phyloP scores from a whole-genome alignment of 78 protist genomes.

The Chrysochromulina parva region DNA sequence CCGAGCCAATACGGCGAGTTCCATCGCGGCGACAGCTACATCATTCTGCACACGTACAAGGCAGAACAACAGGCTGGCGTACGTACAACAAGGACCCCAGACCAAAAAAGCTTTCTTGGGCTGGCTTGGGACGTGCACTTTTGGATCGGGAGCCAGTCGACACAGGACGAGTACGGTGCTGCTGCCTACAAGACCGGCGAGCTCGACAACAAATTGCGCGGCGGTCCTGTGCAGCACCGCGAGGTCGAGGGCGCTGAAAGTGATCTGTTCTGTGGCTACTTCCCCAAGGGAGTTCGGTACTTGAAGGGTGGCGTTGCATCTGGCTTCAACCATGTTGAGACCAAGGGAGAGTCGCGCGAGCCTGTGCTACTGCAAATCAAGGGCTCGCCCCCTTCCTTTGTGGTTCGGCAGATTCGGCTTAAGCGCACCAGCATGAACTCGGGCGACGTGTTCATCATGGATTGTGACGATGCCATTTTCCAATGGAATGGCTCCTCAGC shows the following conservation, averaged over 20 bases:
- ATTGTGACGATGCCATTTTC: neutral
- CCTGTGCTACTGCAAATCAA: constrained; percentile 66
- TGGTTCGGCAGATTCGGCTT: constrained; percentile 26
- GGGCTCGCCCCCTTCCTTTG: constrained; percentile 20
- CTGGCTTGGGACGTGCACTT: constrained; percentile 56
- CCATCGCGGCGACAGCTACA: constrained; percentile 57
- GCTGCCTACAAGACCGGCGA: constrained; percentile 86
- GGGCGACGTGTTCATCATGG: constrained; percentile 78
- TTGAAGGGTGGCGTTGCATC: constrained; percentile 59
- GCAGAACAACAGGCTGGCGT: no score
- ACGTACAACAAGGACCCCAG: no score
- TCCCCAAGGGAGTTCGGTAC: constrained; percentile 27
- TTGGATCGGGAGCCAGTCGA: constrained; percentile 70
- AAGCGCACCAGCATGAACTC: constrained; percentile 39
- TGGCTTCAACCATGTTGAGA: constrained; percentile 68
- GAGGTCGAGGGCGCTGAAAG: constrained; percentile 64
- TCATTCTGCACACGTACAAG: constrained; percentile 40
- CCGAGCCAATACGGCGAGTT: constrained; percentile 41
- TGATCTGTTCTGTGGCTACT: constrained; percentile 40
- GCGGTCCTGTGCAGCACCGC: constrained; percentile 71
- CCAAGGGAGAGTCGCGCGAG: neutral
- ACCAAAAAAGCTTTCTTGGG: neutral
- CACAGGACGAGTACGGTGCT: constrained; percentile 85
- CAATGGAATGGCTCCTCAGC: neutral
- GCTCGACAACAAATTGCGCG: constrained; percentile 68